Base-by-base conservation (phyloP, 1,139 yeast genomes). In the Ogataea hybrid region DNA sequence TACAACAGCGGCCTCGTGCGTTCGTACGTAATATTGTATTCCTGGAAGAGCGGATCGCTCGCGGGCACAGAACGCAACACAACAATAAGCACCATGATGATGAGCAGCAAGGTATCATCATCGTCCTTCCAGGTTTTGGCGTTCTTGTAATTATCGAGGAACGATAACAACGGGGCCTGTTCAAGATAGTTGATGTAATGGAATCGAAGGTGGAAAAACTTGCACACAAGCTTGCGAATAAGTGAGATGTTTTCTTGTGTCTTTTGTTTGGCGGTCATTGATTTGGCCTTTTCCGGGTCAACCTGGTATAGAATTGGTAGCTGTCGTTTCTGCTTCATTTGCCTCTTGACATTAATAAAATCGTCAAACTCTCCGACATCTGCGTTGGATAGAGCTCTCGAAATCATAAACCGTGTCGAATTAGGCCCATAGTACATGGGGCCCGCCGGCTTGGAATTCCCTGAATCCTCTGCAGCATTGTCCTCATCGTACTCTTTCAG, bases 371-470 rank as follows among this genome's bases (percentile, higher is more conserved):
- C 51, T 53, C 62, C 52, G 57, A 57, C 31, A 20, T 48, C 50
- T 4, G 43, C 46, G 5, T 42, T 43, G 3, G 58, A 51, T 12
- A 49, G 39, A 3, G 61, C 46, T 6, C 61, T 52, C 37, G 69
- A 69, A 30, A 73, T 69, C 77, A 73, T 73, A 50, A 61, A 73
- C 28, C 61, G 58, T 2, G 75, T 65, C n/a, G 75, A 69, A 46
- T 69, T 74, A 1, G 79, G 79, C 0, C 79, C 79, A 51, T 72
- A 74, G 48, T 69, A 74, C 46, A 70, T 71, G 29, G 47, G 23
- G n/a, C 37, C 44, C 1, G 29, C 30, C 8, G 37, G 39, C 5
- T 29, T 37, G 21, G 39, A 29, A 6, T 30, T 20, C 10, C 23
- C 20, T 43, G 63, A 63, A 16, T 64, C 64, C 20, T 54, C 49